Percentiles rank a stretch among this genome's conserved stretches.
phyloP scores from a whole-genome alignment of 1,139 yeast genomes.

The Geotrichum cucujoidarum region DNA sequence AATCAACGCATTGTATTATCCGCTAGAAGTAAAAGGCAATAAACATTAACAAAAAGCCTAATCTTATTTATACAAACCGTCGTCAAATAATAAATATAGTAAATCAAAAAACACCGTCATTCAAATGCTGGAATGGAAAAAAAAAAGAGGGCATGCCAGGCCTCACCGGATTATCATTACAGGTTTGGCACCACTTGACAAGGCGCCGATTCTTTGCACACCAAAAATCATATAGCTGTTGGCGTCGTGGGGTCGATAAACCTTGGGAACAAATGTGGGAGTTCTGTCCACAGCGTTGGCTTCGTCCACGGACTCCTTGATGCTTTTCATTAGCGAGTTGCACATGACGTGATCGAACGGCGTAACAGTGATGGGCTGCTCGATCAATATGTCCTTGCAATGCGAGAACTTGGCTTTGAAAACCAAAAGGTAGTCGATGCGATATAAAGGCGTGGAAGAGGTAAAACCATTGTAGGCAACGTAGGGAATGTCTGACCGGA shows the following conservation, averaged over 20 bases:
- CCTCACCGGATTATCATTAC: slow-evolving; percentile 14
- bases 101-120: too few species aligned
- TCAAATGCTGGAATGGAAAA: too few species aligned
- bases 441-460: slow-evolving; percentile 37
- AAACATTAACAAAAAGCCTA: not conserved
- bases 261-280: slow-evolving; percentile 9
- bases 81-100: not conserved
- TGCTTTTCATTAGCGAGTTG: slow-evolving; percentile 35
- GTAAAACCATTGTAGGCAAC: slow-evolving; percentile 37
- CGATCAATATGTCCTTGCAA: slow-evolving; percentile 39
- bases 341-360: slow-evolving; percentile 40
- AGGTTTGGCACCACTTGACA: slow-evolving; percentile 18
- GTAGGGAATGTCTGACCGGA: slow-evolving; percentile 37
- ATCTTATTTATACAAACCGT: not conserved
- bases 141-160: not conserved
- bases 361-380: slow-evolving; percentile 37
- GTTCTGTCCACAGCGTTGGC: slow-evolving; percentile 22
- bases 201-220: slow-evolving; percentile 16
- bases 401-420: slow-evolving; percentile 38
- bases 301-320: slow-evolving; percentile 35
- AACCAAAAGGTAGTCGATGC: slow-evolving; percentile 34
- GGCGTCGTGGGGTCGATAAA: slow-evolving; percentile 18
- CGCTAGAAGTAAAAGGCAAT: not conserved
- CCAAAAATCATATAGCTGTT: slow-evolving; percentile 16
- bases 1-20: not conserved